Evolutionary conservation across 345 rosid genomes (phyloP).

Genomic region (Aurinia saxatilis): DNA sequence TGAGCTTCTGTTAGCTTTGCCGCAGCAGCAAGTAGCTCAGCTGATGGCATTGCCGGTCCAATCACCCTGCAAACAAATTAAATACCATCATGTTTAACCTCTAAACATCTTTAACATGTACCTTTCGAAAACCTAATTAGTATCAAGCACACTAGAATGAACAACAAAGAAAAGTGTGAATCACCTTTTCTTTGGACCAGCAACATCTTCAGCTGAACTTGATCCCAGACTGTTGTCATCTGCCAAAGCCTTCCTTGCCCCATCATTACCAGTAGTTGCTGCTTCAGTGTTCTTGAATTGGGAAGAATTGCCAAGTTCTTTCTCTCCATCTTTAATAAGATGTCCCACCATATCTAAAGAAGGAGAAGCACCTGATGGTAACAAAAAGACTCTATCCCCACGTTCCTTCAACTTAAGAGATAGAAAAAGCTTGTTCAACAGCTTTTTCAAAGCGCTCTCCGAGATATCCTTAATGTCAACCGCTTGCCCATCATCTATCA

Average conservation of each 20-base stretch:
- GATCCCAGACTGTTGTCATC: constrained; percentile 28
- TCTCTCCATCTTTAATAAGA: constrained; percentile 37
- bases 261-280: constrained; percentile 6
- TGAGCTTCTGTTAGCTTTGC: constrained; percentile 96
- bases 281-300: constrained; percentile 25
- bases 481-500: constrained; percentile 93
- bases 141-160: background rate
- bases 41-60: constrained; percentile 95
- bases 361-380: constrained; percentile 41
- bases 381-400: constrained; percentile 62
- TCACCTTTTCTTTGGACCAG: constrained; percentile 62
- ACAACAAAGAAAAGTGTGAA: background rate
- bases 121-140: background rate
- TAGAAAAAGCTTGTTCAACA: constrained; percentile 62
- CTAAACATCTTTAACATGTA: background rate
- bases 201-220: constrained; percentile 35
- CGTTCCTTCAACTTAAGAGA: constrained; percentile 60
- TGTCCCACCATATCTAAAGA: constrained; percentile 55
- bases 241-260: constrained; percentile 11
- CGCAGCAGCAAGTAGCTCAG: constrained; percentile 86
- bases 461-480: constrained; percentile 83
- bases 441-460: constrained; percentile 49
- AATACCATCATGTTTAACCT: background rate
- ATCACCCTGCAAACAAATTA: constrained; percentile 47
- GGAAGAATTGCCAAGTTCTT: constrained; percentile 27